Percentiles rank a stretch among this genome's conserved stretches.
Evolutionary conservation across 345 rosid species (phyloP).

Genomic region (Pseudoturritis turrita): DNA sequence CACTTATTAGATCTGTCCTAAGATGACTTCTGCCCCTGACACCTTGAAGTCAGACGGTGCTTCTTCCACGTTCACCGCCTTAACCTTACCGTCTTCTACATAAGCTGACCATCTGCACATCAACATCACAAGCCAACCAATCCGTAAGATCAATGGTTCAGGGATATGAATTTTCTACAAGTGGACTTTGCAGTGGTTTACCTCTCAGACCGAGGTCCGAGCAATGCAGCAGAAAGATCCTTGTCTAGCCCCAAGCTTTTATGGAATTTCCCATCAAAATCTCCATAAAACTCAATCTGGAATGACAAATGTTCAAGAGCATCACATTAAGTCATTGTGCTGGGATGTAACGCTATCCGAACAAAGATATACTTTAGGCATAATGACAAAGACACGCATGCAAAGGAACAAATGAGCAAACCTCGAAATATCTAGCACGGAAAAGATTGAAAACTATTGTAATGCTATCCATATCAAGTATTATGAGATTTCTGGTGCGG

Average conservation of each 20-base stretch:
- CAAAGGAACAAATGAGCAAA: neutral
- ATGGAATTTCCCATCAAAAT: slow-evolving; percentile 82
- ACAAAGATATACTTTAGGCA: neutral
- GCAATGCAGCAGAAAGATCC: slow-evolving; percentile 85
- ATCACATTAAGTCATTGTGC: neutral
- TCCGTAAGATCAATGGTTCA: neutral
- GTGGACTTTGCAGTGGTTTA: slow-evolving; percentile 15
- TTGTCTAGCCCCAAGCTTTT: slow-evolving; percentile 82
- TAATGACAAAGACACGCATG: neutral
- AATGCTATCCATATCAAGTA: neutral
- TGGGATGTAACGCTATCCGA: neutral
- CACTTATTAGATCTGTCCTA: slow-evolving; percentile 59
- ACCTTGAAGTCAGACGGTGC: slow-evolving; percentile 90
- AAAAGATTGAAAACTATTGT: neutral
- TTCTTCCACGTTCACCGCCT: slow-evolving; percentile 75
- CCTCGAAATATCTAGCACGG: neutral
- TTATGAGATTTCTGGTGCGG: neutral
- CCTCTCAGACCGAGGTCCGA: slow-evolving; percentile 84
- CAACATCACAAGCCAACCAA: neutral
- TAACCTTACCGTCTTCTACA: slow-evolving; percentile 75
- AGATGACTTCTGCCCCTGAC: slow-evolving; percentile 66
- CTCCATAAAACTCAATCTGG: slow-evolving; percentile 92
- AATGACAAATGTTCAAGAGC: neutral
- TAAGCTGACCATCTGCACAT: slow-evolving; percentile 83
- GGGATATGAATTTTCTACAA: neutral